Evolutionary conservation across 2,329 filamentous ascomycete species (phyloP).

Genomic region (Plenodomus lindquistii): DNA sequence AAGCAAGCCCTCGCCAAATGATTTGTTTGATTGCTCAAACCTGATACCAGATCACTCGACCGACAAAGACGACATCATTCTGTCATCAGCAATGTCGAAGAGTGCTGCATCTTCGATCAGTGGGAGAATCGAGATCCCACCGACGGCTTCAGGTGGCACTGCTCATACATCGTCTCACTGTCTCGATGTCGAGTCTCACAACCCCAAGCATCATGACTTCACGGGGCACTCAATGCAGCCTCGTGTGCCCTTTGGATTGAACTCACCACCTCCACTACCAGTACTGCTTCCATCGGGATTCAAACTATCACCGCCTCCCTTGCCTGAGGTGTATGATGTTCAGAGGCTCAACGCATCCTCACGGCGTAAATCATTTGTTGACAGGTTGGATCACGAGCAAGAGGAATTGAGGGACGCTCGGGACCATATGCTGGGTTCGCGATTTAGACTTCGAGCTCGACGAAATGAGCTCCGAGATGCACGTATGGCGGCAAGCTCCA

Average conservation of each 20-base stretch:
- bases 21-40: too few relatives aligned
- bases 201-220: not conserved
- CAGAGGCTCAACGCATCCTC: not conserved
- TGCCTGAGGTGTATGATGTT: not conserved
- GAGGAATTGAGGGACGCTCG: conserved; percentile 7
- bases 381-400: conserved; percentile 4
- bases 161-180: too few relatives aligned
- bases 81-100: too few relatives aligned
- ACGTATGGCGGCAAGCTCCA: not conserved
- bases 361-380: not conserved
- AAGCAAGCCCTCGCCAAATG: too few relatives aligned
- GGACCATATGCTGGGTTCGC: conserved; percentile 3
- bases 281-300: not conserved
- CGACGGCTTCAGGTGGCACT: too few relatives aligned
- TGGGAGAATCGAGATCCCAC: too few relatives aligned
- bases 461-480: conserved; percentile 3
- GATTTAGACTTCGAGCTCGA: conserved; percentile 5
- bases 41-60: too few relatives aligned
- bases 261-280: not conserved
- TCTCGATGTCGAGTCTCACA: too few relatives aligned
- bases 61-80: too few relatives aligned
- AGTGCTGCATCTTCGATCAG: too few relatives aligned
- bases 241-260: not conserved
- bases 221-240: not conserved
- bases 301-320: not conserved